A percentile compares a stretch with the other conserved stretches of the same genome.
Evolutionary conservation across 768 basidiomycete genomes (phyloP).

Genomic region (Leccinum rimulosum): DNA sequence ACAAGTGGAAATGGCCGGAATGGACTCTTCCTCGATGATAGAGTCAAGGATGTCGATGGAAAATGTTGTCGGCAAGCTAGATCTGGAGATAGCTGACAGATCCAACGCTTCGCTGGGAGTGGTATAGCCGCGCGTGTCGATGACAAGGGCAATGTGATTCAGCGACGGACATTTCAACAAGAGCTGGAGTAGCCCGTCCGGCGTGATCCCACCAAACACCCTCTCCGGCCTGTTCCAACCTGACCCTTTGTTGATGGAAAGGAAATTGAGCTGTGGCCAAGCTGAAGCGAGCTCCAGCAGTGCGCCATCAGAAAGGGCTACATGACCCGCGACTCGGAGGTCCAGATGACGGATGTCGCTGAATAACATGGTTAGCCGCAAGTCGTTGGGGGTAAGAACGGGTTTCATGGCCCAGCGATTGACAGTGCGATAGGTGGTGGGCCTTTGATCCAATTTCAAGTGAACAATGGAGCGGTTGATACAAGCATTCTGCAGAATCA

Average conservation of each 20-base stretch:
- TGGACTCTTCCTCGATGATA: not conserved
- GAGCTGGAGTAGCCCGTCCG: not conserved
- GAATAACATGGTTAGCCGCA: not conserved
- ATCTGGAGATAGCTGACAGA: not conserved
- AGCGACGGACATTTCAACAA: not conserved
- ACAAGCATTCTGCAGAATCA: no score
- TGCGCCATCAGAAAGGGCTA: not conserved
- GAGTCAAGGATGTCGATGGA: not conserved
- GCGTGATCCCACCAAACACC: not conserved
- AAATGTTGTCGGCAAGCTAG: not conserved
- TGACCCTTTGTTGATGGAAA: not conserved
- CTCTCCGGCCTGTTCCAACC: not conserved
- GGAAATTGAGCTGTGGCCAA: not conserved
- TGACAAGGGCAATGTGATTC: not conserved
- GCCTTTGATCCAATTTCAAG: no score
- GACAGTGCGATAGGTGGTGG: no score
- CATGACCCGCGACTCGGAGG: not conserved
- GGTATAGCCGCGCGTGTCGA: not conserved
- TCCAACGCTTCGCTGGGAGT: not conserved
- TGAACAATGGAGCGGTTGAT: no score
- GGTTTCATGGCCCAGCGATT: no score
- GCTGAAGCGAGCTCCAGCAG: not conserved
- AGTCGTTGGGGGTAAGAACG: no score
- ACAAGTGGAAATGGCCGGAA: not conserved
- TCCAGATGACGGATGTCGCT: not conserved